Evolutionary conservation across 306 rosid species (phyloP), one percentile per base, ranked within the genome.

Genomic region (Gleditsia sinensis): DNA sequence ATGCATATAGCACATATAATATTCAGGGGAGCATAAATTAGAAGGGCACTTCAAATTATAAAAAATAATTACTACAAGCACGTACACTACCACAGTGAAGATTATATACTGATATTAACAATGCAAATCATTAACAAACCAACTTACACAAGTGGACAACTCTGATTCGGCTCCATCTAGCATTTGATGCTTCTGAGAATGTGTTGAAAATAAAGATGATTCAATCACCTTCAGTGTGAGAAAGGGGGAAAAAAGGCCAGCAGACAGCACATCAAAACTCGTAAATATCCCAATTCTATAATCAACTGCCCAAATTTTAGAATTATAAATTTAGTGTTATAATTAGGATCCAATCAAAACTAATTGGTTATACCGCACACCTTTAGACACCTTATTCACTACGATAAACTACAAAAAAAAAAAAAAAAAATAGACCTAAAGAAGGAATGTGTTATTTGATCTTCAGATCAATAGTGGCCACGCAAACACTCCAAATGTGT

Each of bases 141-240:
- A 48, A 69, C 94, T 83, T 83, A 93, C 98, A 83, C 79, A 53
- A 21, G 57, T 46, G 12, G 82, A 74, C 45, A 55, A n/a, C 69
- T 79, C 63, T 24, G 75, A 16, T 39, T 11, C 76, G 49, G 80
- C 63, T 48, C 74, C 72, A 62, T 20, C n/a, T 64, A 17, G 16
- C 9, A 77, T 23, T 33, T 66, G 71, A 58, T 54, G 77, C 59
- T 43, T 81, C 65, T 28, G 81, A 37, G 77, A 43, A 67, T 56
- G 45, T 36, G 80, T 23, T 36, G 73, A 51, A 46, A 60, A n/a
- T 23, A 60, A 57, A 73, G 75, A 78, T 37, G 80, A 72, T 5
- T 80, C 80, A 46, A 33, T 64, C 46, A 7, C 68, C 71, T 64
- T 70, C 84, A 81, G 81, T 13, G 54, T 25, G 32, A 55, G 40